These are phyloP conservation scores for Saccharomyces kudriavzevii DNA, from an alignment of 805 yeast genomes.

Conservation along the genomic window DNA sequence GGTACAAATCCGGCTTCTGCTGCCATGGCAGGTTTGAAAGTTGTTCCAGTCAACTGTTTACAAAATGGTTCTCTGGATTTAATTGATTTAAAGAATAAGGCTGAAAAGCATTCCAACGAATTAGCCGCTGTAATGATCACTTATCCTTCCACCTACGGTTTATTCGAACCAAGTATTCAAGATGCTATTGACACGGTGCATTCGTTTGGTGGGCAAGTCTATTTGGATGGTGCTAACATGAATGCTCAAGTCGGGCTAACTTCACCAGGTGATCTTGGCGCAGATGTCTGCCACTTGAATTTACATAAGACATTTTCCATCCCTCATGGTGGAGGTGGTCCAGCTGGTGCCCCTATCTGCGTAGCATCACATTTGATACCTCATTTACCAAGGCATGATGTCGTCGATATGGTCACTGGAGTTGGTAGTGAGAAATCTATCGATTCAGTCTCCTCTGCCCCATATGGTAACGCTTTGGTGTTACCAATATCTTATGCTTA, in stretches of 20 bases:
- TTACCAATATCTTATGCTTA: constrained; percentile 91
- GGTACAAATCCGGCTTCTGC: constrained; percentile 99
- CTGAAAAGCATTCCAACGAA: constrained; percentile 54
- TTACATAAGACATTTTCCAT: constrained; percentile 95
- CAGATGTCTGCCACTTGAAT: constrained; percentile 96
- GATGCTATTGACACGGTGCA: constrained; percentile 83
- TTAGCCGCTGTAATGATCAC: constrained; percentile 94
- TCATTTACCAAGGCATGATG: constrained; percentile 73
- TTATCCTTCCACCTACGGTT: constrained; percentile 94
- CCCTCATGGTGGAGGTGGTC: constrained; percentile 99
- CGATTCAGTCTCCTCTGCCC: constrained; percentile 81
- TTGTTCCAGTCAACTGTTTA: constrained; percentile 83
- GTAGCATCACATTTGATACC: constrained; percentile 74
- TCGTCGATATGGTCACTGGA: constrained; percentile 42
- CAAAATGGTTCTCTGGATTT: constrained; percentile 81
- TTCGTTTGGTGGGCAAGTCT: constrained; percentile 85
- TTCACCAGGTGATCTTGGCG: constrained; percentile 95
- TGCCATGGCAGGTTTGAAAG: constrained; percentile 92
- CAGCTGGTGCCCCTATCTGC: constrained; percentile 98
- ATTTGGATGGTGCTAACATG: constrained; percentile 98
- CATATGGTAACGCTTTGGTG: constrained; percentile 91
- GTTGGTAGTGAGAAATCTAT: constrained; percentile 43
- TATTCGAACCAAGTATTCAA: constrained; percentile 86
- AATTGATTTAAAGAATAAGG: constrained; percentile 64
- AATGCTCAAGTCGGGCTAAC: constrained; percentile 97